Evolutionary conservation across 495 filamentous ascomycete species (phyloP).

Genomic region (Choiromyces venosus): DNA sequence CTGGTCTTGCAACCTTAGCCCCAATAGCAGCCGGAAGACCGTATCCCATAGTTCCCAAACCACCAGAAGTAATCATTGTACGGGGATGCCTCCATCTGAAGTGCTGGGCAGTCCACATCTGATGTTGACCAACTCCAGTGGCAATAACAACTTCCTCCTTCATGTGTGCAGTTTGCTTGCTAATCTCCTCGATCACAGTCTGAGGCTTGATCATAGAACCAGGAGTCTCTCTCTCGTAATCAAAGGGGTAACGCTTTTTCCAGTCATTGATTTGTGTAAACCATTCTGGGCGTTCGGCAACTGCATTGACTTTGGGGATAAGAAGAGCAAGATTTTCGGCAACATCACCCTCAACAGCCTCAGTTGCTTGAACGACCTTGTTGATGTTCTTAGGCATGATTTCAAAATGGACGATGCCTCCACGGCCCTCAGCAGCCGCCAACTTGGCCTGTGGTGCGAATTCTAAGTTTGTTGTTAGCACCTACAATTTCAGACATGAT

Average conservation of each 20-base stretch:
- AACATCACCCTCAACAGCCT: constrained; percentile 72
- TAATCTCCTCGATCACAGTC: constrained; percentile 74
- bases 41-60: constrained; percentile 92
- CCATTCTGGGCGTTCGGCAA: constrained; percentile 70
- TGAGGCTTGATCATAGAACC: constrained; percentile 83
- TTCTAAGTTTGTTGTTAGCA: constrained; percentile 37
- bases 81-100: constrained; percentile 84
- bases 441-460: constrained; percentile 64
- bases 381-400: constrained; percentile 85
- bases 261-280: constrained; percentile 79
- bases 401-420: constrained; percentile 76
- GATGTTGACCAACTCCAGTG: constrained; percentile 91
- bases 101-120: constrained; percentile 96
- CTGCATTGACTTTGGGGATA: constrained; percentile 60
- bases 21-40: constrained; percentile 90
- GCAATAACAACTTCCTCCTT: constrained; percentile 79
- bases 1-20: constrained; percentile 82
- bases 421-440: constrained; percentile 63
- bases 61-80: constrained; percentile 85
- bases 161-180: constrained; percentile 61
- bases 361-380: constrained; percentile 76
- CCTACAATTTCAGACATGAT: background rate
- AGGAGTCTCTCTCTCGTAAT: constrained; percentile 64
- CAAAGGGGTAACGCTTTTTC: constrained; percentile 79
- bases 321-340: constrained; percentile 65